Evolutionary conservation across 1,284 basidiomycete species (phyloP).

Genomic region (Ustilago tritici): DNA sequence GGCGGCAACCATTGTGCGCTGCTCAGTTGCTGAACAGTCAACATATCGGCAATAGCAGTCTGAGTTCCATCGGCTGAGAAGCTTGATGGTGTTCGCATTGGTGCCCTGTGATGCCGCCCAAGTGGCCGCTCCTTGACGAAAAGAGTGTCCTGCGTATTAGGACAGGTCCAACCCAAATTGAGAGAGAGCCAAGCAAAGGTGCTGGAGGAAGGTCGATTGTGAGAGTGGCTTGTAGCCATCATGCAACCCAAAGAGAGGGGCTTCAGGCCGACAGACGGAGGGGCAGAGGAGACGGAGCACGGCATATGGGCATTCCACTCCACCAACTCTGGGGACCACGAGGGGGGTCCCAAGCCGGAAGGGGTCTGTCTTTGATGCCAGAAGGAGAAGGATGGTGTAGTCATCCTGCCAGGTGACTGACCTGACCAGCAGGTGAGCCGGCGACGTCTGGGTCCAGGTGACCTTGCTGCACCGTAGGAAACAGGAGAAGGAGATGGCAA

Average conservation of each 20-base stretch:
- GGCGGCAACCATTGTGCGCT: too few relatives aligned
- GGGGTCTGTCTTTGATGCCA: background rate
- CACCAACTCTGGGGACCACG: background rate
- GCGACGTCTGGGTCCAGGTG: background rate
- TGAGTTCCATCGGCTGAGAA: background rate
- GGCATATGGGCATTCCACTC: background rate
- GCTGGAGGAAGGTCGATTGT: background rate
- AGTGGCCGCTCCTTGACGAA: background rate
- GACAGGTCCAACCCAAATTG: background rate
- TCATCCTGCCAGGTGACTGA: background rate
- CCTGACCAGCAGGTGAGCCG: too few relatives aligned
- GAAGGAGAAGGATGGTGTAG: background rate
- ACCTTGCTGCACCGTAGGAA: constrained; percentile 1
- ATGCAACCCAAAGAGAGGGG: background rate
- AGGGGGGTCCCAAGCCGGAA: background rate
- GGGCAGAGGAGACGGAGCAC: too few relatives aligned
- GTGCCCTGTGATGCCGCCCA: background rate
- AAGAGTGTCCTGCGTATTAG: background rate
- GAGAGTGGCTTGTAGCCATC: background rate
- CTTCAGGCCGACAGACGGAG: too few relatives aligned
- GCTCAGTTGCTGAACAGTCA: background rate
- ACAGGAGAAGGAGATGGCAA: background rate
- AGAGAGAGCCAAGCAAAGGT: background rate
- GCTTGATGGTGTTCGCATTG: background rate
- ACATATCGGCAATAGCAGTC: background rate